phyloP scores from a whole-genome alignment of 2,329 filamentous ascomycete genomes.

The Aureobasidium musti region DNA sequence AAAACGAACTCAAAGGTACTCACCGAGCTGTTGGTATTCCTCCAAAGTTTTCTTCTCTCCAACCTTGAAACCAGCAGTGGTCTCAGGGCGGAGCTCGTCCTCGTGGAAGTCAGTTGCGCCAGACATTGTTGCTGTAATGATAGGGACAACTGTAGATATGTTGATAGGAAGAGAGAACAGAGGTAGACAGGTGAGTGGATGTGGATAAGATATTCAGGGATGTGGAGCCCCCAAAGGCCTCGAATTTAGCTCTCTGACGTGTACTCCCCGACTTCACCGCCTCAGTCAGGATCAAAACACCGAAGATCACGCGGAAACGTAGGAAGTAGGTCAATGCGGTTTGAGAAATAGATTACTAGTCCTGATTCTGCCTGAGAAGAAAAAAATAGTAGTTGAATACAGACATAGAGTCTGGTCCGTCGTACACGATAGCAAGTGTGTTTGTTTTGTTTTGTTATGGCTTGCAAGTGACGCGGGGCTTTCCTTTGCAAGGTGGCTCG shows the following conservation, averaged over 20 bases:
- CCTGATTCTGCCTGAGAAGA: not conserved
- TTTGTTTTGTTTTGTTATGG: constrained; percentile 1
- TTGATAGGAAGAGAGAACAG: constrained; percentile 3
- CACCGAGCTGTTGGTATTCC: constrained; percentile 84
- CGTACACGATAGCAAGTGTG: not conserved
- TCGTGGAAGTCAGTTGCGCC: constrained; percentile 48
- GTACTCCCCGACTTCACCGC: constrained; percentile 20
- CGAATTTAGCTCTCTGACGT: constrained; percentile 25
- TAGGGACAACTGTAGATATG: not conserved
- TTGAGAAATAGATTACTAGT: constrained; percentile 26
- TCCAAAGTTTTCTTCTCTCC: constrained; percentile 98
- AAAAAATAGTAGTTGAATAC: not conserved
- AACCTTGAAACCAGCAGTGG: constrained; percentile 96
- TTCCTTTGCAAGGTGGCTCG: constrained; percentile 2
- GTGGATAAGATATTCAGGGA: constrained; percentile 14
- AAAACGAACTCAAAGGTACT: constrained; percentile 28
- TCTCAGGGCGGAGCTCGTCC: constrained; percentile 82
- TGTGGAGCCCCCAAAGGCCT: constrained; percentile 24
- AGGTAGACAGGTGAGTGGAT: constrained; percentile 4
- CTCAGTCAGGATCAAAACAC: constrained; percentile 20
- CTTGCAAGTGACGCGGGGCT: not conserved
- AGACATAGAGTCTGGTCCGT: not conserved
- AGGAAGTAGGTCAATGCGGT: constrained; percentile 19
- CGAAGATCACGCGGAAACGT: constrained; percentile 13
- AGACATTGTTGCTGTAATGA: constrained; percentile 38